Percentiles rank a stretch among this genome's conserved stretches.
Evolutionary conservation across 768 basidiomycete species (phyloP).

Genomic region (Psilocybe cyanescens): DNA sequence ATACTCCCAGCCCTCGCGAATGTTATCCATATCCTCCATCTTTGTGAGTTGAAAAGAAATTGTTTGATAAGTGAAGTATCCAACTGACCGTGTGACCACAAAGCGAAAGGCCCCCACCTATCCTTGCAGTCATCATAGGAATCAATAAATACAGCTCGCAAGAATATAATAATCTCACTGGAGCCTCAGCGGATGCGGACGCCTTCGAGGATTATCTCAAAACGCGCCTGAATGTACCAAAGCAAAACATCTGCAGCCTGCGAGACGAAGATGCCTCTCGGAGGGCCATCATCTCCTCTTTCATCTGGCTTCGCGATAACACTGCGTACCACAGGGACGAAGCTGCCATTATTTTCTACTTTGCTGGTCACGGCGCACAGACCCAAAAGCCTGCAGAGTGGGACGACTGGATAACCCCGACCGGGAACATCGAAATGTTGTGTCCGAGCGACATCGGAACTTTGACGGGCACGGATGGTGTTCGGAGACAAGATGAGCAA

Average conservation of each 20-base stretch:
- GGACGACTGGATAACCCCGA: conserved; percentile 29
- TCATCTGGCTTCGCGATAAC: conserved; percentile 30
- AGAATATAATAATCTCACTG: conserved; percentile 30
- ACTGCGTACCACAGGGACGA: conserved; percentile 20
- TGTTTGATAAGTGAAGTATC: no score
- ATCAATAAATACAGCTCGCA: conserved; percentile 39
- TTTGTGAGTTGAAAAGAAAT: background rate
- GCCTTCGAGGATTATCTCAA: conserved; percentile 37
- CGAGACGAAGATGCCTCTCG: conserved; percentile 42
- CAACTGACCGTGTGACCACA: no score
- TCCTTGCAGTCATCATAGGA: conserved; percentile 48
- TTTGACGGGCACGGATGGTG: background rate
- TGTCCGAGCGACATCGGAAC: conserved; percentile 36
- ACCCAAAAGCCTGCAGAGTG: conserved; percentile 32
- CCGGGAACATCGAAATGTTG: conserved; percentile 35
- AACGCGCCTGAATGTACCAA: conserved; percentile 31
- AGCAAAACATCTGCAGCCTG: conserved; percentile 37
- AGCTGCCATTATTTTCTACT: conserved; percentile 45
- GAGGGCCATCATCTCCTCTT: conserved; percentile 32
- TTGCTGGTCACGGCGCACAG: conserved; percentile 46
- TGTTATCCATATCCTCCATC: background rate
- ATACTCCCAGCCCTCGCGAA: no score
- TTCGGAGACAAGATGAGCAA: background rate
- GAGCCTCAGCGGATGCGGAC: conserved; percentile 44
- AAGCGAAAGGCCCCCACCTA: background rate